Evolutionary conservation across 768 basidiomycete species (phyloP).

Genomic region (Hericium erinaceus): DNA sequence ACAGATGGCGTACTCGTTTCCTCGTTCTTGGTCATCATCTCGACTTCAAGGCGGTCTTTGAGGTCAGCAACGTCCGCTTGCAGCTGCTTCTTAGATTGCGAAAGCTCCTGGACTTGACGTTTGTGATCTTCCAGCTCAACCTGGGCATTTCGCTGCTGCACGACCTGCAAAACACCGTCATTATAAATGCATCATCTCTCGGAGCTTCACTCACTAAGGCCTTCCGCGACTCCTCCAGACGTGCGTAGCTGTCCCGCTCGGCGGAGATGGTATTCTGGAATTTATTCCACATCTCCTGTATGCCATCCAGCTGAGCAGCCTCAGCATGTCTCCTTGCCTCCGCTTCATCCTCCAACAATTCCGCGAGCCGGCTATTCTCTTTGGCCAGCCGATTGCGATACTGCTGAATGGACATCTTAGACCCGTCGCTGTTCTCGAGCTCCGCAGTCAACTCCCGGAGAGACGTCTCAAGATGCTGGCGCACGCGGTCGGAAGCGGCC

Average conservation of each 20-base stretch:
- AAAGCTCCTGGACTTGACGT: conserved; percentile 52
- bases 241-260: conserved; percentile 53
- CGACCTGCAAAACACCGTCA: conserved; percentile 32
- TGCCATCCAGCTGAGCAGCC: conserved; percentile 52
- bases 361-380: conserved; percentile 46
- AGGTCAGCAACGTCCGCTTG: conserved; percentile 44
- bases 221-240: conserved; percentile 62
- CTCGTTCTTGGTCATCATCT: conserved; percentile 45
- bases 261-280: conserved; percentile 49
- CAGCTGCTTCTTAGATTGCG: conserved; percentile 46
- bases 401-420: conserved; percentile 50
- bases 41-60: conserved; percentile 46
- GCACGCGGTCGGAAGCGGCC: conserved; percentile 56
- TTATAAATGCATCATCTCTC: neutral
- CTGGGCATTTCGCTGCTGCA: conserved; percentile 56
- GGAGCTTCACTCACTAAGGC: conserved; percentile 41
- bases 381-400: conserved; percentile 46
- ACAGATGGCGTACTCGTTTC: conserved; percentile 35
- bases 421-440: conserved; percentile 55
- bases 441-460: conserved; percentile 51
- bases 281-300: conserved; percentile 59
- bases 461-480: conserved; percentile 53
- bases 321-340: conserved; percentile 53
- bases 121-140: conserved; percentile 57
- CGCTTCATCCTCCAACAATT: conserved; percentile 53